Conservation (phyloP, 202 grass and related monocot genomes). For the Brachypodium distachyon region DNA sequence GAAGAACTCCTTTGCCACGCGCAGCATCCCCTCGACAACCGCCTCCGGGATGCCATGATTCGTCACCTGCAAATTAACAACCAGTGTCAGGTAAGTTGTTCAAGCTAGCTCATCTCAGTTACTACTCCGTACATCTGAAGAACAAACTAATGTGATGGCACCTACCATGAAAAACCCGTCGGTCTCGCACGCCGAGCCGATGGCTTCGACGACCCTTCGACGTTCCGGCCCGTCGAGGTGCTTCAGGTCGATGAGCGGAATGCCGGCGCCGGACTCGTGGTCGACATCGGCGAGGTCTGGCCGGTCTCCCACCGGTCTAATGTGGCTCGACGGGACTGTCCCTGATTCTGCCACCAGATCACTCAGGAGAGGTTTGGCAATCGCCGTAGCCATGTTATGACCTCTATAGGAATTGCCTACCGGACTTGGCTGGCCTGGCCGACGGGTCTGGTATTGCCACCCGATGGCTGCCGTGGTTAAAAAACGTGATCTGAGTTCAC, state of each 20-base stretch:
- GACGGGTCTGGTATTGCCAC: no score
- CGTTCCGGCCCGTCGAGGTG: slow-evolving; percentile 30
- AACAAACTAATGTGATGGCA: neutral
- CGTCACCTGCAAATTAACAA: slow-evolving; percentile 28
- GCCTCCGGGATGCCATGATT: slow-evolving; percentile 63
- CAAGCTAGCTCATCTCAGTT: neutral
- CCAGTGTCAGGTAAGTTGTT: neutral
- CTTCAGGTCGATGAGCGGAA: slow-evolving; percentile 59
- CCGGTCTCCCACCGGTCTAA: slow-evolving; percentile 44
- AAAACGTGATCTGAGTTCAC: neutral
- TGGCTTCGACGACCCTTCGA: slow-evolving; percentile 32
- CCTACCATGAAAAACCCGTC: slow-evolving; percentile 80
- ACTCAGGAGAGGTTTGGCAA: slow-evolving; percentile 41
- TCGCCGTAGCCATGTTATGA: slow-evolving; percentile 34
- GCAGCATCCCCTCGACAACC: slow-evolving; percentile 50
- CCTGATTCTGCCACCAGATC: slow-evolving; percentile 32
- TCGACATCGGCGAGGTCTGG: slow-evolving; percentile 50
- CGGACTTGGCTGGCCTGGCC: no score
- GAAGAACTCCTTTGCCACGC: slow-evolving; percentile 78
- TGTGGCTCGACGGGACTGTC: slow-evolving; percentile 40
- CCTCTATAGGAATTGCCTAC: no score
- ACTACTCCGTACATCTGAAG: neutral
- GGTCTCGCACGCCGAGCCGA: slow-evolving; percentile 51
- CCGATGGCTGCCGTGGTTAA: neutral
- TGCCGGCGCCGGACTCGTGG: slow-evolving; percentile 19